Evolutionary conservation across 352 stramenopile species (phyloP), one percentile per base, ranked within the genome.

Genomic region (Phytophthora nicotianae): DNA sequence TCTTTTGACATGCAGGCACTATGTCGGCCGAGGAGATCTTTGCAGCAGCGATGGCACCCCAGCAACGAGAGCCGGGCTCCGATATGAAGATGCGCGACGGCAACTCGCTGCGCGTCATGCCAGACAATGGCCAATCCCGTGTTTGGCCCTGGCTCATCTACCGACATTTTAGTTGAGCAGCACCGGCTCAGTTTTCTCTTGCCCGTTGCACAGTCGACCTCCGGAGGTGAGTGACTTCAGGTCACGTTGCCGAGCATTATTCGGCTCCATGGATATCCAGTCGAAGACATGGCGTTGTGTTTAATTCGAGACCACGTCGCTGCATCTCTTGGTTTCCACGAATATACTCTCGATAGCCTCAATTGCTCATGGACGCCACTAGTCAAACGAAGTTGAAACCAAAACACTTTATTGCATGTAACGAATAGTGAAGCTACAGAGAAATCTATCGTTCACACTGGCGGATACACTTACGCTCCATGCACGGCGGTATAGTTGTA

Each of bases 401-500:
- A 38, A 5, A n/a, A n/a, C n/a, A 38, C 32, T 38, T 38, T 38
- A 16, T 38, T 38, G 13, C 29, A 35, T 35, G 29, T 14, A 38
- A 38, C 32, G 13, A 38, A 5, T 5, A 38, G 11, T 38, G 32
- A 38, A 16, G 32, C 10, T 38, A 38, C 4, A n/a, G 11, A 38
- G 32, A 9, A 38, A 38, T 38, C 32, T 38, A 17, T 38, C 32
- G 32, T 38, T 3, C 11, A 17, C 3, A 5, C 5, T 13, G 7
- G 1, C 4, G 5, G 27, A 33, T 38, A 8, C 32, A 5, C 23
- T 32, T 62, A 62, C n/a, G 53, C 42, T 24, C 51, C 51, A 8
- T 68, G 59, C 16, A 68, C 59, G 20, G 58, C 45, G 5, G 60
- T 68, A 38, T 68, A 68, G 60, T 68, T 68, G 60, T 68, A 68